Conservation (phyloP, 345 rosid genomes). For the Populus alba region DNA sequence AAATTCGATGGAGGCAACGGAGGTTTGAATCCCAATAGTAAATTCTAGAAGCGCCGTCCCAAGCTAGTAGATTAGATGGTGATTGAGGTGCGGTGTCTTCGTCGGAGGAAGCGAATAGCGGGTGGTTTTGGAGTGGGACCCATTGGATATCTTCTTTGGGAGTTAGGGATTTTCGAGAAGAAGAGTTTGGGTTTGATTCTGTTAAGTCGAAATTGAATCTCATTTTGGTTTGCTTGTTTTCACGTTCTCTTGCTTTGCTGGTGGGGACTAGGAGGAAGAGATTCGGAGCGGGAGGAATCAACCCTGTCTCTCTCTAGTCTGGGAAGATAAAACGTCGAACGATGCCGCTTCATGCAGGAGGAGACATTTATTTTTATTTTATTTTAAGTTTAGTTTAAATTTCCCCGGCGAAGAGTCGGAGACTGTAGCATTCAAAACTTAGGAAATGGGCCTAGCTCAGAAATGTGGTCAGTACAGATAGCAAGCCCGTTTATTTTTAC, state of each 20-base stretch:
- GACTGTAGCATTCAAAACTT: background rate
- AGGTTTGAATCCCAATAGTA: slow-evolving; percentile 67
- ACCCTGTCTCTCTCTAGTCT: no score
- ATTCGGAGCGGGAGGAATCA: background rate
- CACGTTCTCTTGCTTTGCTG: background rate
- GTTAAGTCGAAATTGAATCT: slow-evolving; percentile 52
- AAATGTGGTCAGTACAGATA: background rate
- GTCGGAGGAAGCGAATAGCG: slow-evolving; percentile 49
- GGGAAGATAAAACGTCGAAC: background rate
- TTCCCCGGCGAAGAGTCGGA: background rate
- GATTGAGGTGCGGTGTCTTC: slow-evolving; percentile 11
- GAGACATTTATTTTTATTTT: background rate
- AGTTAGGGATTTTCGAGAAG: slow-evolving; percentile 40
- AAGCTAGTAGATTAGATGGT: slow-evolving; percentile 60
- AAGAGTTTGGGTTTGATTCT: slow-evolving; percentile 26
- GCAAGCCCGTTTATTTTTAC: no score
- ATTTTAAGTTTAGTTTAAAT: no score
- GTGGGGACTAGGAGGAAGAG: background rate
- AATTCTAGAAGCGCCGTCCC: slow-evolving; percentile 84
- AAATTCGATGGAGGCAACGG: slow-evolving; percentile 67
- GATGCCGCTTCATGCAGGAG: background rate
- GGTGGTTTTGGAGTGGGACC: slow-evolving; percentile 74
- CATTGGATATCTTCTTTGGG: slow-evolving; percentile 59
- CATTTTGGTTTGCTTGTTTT: slow-evolving; percentile 33
- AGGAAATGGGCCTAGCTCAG: background rate